Evolutionary conservation across 352 stramenopile species (phyloP).

Genomic region (Globisporangium nagaii): DNA sequence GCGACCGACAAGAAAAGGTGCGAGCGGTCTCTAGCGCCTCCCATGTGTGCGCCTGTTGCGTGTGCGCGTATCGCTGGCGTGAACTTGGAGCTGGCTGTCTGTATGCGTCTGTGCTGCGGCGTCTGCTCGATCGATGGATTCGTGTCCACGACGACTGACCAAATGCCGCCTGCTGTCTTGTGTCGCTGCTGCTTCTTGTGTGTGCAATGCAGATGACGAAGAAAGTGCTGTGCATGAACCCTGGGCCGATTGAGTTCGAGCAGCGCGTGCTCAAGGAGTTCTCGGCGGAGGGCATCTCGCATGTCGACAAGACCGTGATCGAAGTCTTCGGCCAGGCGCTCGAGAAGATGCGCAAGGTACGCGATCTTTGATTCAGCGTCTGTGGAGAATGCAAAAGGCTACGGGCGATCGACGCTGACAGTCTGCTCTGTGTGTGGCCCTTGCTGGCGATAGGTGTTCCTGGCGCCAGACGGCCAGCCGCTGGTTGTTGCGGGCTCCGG

Average conservation of each 20-base stretch:
- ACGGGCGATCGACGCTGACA: background rate
- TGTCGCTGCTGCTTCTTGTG: background rate
- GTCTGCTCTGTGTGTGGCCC: background rate
- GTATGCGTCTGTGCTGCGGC: too few relatives aligned
- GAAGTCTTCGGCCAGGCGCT: slow-evolving; percentile 71
- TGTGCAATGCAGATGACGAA: slow-evolving; percentile 48
- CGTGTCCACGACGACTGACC: too few relatives aligned
- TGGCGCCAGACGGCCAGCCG: slow-evolving; percentile 64
- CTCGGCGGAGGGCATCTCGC: slow-evolving; percentile 67
- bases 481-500: slow-evolving; percentile 62
- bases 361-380: background rate
- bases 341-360: slow-evolving; percentile 74
- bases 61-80: too few relatives aligned
- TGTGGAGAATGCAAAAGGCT: too few relatives aligned
- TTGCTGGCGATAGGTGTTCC: slow-evolving; percentile 26
- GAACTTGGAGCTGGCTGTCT: too few relatives aligned
- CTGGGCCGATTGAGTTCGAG: slow-evolving; percentile 80
- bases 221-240: slow-evolving; percentile 76
- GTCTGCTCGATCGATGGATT: too few relatives aligned
- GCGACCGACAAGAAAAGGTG: too few relatives aligned
- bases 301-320: slow-evolving; percentile 75
- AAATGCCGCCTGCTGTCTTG: too few relatives aligned
- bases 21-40: too few relatives aligned
- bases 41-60: too few relatives aligned
- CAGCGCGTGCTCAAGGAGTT: slow-evolving; percentile 63